Evolutionary conservation across 2,329 filamentous ascomycete species (phyloP), one percentile per base, ranked within the genome.

Genomic region (Neofusicoccum ribis): DNA sequence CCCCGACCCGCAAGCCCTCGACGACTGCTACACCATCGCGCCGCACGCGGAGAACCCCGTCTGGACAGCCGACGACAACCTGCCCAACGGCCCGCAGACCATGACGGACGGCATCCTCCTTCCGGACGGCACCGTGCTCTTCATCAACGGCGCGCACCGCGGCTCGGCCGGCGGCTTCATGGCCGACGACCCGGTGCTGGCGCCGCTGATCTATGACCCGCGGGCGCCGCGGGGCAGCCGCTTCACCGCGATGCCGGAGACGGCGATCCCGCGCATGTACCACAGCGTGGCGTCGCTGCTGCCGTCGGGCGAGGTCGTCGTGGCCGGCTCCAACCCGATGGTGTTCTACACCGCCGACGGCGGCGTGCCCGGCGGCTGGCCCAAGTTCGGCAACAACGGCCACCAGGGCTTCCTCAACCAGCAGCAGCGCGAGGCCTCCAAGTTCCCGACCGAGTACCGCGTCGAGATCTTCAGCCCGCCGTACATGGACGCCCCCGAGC

Each of bases 321-420:
- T 86, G 43, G 79, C 83, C n/a, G 84, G 85, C 20, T 84, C 82
- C 34, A 85, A 86, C 68, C 85, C 85, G 0, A 79, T 84, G 20
- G 15, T 68, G 74, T 17, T 70, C 79, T 14, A 76, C 78, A 65
- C 71, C 73, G 0, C 66, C 73, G 39, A 71, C 80, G 59, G 80
- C 79, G 15, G 41, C 23, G 64, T 65, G 44, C 47, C 46, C 1
- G 8, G 15, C n/a, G 56, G 47, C 37, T 65, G 64, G 64, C 64
- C 64, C 7, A 31, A 27, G 41, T 65, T 65, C 46, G n/a, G 47
- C 23, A 65, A 65, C 17, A 62, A 65, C n/a, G 64, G 64, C 2
- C 54, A 62, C 34, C 2, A 5, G 1, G 56, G n/a, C 15, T 65
- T 62, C 23, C 27, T 65, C 2, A 34, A 62, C 15, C 64, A 65